Base-by-base conservation (phyloP, 139 green algal genomes). In the Picochlorum sp. region DNA sequence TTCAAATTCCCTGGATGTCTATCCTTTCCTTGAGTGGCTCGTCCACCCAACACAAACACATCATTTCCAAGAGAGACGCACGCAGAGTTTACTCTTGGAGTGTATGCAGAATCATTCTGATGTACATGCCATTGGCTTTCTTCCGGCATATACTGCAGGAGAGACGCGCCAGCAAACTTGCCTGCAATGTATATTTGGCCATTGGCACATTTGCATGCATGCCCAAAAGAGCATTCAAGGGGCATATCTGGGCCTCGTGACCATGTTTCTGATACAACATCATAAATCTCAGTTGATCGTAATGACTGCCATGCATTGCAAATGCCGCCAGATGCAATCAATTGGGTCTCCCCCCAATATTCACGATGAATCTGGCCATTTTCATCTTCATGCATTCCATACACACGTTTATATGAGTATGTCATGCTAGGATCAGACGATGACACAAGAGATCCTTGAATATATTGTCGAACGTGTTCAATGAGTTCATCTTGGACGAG, bases 251-350 rank as follows among this genome's bases (percentile, higher is more conserved):
- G 72, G 0, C 75, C 79, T 4, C 37, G n/a, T 6, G 34, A 21
- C 83, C 83, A 90, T 23, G 34, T 20, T 64, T 90, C 76, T 11
- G 28, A 52, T 1, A 11, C 34, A 0, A 72, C 67, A 45, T 84
- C 62, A 58, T 90, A 89, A 49, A 83, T 31, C 58, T 90, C 79
- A 6, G 76, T 65, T 1, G 61, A 68, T 45, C 76, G 52, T 20
- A 77, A 63, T 20, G 34, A 16, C 26, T 63, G 49, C 70, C 70
- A 77, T 49, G 45, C 64, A 20, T 69, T 59, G 23, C 70, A 63
- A 58, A 77, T 24, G 1, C 70, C 70, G 1, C 70, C 70, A 5
- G 55, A 65, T 41, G 56, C 62, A 18, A 77, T 45, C 3, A 77
- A 57, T 8, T 38, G 49, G 2, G 45, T 59, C 18, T 54, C n/a